Evolutionary conservation across 164 flowering plant species (phyloP).

Genomic region (Malania oleifera): DNA sequence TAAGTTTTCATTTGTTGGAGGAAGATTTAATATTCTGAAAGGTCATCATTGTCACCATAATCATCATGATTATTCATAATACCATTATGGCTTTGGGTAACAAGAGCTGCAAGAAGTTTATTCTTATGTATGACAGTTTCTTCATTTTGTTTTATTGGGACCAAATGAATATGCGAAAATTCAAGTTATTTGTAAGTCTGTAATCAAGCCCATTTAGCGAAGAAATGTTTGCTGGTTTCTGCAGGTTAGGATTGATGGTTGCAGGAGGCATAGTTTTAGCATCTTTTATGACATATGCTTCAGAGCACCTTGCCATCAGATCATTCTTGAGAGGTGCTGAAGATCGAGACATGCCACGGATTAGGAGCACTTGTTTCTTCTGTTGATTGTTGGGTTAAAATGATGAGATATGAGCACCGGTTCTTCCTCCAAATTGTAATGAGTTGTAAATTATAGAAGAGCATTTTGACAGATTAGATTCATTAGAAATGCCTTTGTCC

Average conservation of each 20-base stretch:
- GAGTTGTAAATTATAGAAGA: too few species aligned
- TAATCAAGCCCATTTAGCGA: not conserved
- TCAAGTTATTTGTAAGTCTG: not conserved
- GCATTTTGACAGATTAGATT: too few species aligned
- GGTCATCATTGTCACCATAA: too few species aligned
- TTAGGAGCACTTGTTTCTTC: constrained; percentile 42
- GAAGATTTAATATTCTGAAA: too few species aligned
- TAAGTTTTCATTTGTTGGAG: too few species aligned
- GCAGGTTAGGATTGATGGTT: constrained; percentile 95
- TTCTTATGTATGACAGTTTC: too few species aligned
- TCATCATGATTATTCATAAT: too few species aligned
- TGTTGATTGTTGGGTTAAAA: constrained; percentile 31
- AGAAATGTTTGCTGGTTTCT: not conserved
- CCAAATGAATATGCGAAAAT: not conserved
- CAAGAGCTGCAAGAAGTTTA: too few species aligned
- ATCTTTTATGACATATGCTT: constrained; percentile 91
- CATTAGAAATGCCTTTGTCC: too few species aligned
- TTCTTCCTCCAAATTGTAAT: too few species aligned
- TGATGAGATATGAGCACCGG: too few species aligned
- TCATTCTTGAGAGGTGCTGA: constrained; percentile 71
- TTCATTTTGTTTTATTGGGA: not conserved
- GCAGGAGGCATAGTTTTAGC: constrained; percentile 70
- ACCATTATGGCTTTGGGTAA: too few species aligned
- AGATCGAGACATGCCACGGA: constrained; percentile 48
- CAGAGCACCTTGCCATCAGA: constrained; percentile 82